Evolutionary conservation across 306 rosid species (phyloP).

Genomic region (Rubus parviflorus): DNA sequence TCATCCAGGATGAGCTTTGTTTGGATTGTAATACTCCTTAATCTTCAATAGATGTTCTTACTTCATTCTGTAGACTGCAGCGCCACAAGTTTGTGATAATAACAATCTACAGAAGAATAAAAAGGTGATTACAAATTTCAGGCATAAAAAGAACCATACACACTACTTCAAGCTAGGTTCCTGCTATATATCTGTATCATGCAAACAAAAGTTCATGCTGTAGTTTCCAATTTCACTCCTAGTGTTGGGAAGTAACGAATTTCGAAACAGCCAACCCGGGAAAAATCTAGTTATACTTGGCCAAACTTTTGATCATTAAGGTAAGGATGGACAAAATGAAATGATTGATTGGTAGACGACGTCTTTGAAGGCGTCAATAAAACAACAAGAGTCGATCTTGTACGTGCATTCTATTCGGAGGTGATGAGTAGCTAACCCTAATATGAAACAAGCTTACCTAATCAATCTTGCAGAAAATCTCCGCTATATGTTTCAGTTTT

Average conservation of each 20-base stretch:
- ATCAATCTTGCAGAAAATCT: neutral
- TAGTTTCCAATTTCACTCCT: neutral
- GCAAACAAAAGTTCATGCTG: neutral
- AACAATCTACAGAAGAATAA: neutral
- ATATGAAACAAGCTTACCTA: neutral
- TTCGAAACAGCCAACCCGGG: neutral
- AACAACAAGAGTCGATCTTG: too few relatives aligned
- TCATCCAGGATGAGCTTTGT: neutral
- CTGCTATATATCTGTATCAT: neutral
- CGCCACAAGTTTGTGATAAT: neutral
- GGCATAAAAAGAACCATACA: neutral
- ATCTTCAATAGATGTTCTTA: neutral
- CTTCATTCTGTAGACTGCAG: neutral
- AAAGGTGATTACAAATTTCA: neutral
- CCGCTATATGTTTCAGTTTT: neutral
- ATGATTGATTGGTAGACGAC: neutral
- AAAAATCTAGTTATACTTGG: neutral
- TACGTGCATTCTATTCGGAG: neutral
- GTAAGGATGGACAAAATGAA: neutral
- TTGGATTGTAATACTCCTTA: neutral
- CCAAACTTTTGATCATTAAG: neutral
- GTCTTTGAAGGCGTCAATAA: neutral
- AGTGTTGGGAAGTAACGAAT: neutral
- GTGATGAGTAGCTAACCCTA: neutral
- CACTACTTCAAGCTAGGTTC: neutral